These are phyloP conservation scores for Solanum pennellii DNA, from an alignment of 257 asterid species.

Conservation along the genomic window DNA sequence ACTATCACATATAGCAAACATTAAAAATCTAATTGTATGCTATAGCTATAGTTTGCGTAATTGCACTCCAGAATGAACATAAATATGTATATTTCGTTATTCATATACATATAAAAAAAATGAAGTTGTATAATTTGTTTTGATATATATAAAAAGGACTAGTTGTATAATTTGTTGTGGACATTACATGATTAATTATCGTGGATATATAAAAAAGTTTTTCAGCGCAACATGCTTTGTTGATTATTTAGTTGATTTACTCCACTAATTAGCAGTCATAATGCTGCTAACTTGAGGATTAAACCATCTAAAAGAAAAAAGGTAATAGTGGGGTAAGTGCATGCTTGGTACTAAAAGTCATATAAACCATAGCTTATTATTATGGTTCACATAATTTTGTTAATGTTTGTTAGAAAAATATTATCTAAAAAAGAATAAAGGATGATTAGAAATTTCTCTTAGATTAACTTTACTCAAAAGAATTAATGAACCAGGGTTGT, in stretches of 20 bases:
- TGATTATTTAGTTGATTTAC: neutral
- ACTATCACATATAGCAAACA: no score
- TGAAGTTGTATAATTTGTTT: no score
- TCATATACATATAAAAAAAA: no score
- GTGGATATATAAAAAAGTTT: neutral
- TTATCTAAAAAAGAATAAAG: neutral
- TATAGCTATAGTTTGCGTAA: no score
- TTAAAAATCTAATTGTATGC: no score
- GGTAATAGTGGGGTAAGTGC: neutral
- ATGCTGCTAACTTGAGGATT: neutral
- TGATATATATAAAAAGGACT: no score
- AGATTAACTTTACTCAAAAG: no score
- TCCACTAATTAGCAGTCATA: neutral
- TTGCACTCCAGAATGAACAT: fast-evolving
- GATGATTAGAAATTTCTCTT: neutral
- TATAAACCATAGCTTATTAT: neutral
- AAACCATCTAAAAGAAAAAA: neutral
- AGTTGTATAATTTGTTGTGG: no score
- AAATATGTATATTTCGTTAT: no score
- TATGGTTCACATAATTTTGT: neutral
- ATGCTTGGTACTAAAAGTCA: neutral
- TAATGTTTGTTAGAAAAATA: neutral
- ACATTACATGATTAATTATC: no score
- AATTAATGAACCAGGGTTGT: no score
- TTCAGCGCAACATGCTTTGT: neutral